Percentiles rank a stretch among this genome's conserved stretches.
Conservation (phyloP, 164 flowering plant genomes). For the Magnolia changhungtana region DNA sequence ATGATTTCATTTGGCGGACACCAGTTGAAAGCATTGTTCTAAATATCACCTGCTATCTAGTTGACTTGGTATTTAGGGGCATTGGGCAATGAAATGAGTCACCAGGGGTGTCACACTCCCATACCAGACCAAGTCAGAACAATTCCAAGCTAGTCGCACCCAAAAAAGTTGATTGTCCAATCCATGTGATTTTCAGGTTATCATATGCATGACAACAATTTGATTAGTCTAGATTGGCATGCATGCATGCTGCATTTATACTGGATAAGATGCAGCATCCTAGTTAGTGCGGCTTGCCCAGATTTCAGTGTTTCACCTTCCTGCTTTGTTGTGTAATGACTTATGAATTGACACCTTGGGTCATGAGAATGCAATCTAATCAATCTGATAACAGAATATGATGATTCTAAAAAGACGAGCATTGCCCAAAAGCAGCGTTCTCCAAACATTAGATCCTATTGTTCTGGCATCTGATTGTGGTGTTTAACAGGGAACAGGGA, state of each 20-base stretch:
- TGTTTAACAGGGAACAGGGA: slow-evolving; percentile 76
- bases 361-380: not conserved
- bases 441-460: not conserved
- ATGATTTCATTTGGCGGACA: no score
- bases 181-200: not conserved
- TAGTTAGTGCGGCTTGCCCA: no score
- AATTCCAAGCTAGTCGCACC: not conserved
- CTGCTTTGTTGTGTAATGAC: no score
- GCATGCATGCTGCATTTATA: not conserved
- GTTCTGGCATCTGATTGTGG: not conserved
- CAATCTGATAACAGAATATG: not conserved
- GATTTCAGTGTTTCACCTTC: no score
- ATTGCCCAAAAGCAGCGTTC: not conserved
- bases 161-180: not conserved
- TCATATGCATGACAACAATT: not conserved
- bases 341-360: not conserved
- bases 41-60: no score
- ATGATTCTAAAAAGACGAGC: not conserved
- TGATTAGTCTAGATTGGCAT: not conserved
- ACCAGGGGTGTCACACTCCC: no score
- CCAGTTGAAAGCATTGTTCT: no score
- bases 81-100: no score
- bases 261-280: not conserved
- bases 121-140: no score
- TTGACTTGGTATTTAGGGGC: no score